Percentiles rank a stretch among this genome's conserved stretches.
These are phyloP conservation scores for Holtermanniella nyarrowii DNA, from an alignment of 768 basidiomycete genomes.

Conservation along the genomic window DNA sequence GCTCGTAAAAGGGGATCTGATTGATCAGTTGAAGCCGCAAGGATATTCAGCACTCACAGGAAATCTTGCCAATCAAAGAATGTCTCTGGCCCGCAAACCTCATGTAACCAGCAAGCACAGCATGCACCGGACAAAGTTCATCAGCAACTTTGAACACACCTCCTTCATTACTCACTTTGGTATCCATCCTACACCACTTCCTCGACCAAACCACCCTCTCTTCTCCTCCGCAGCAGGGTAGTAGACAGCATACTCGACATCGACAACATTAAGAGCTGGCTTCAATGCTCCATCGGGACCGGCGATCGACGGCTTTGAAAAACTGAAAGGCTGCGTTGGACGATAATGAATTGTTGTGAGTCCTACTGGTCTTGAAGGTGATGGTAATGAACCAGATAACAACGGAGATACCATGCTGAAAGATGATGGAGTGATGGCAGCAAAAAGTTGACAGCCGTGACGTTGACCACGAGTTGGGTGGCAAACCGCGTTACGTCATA, in stretches of 20 bases:
- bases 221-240: slow-evolving; percentile 5
- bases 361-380: not conserved
- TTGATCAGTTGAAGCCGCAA: too few species aligned
- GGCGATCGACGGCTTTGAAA: not conserved
- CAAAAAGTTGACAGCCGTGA: too few species aligned
- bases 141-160: not conserved
- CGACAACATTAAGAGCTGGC: slow-evolving; percentile 1
- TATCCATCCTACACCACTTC: not conserved
- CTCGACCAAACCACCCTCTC: slow-evolving; percentile 5
- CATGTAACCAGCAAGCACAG: not conserved
- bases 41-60: not conserved
- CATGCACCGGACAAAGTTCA: not conserved
- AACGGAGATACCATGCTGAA: not conserved
- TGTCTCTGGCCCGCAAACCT: not conserved
- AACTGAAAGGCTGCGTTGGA: not conserved
- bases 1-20: slow-evolving; percentile 4
- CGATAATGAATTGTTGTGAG: not conserved
- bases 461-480: too few species aligned
- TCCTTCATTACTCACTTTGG: slow-evolving; percentile 5
- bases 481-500: too few species aligned
- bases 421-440: too few species aligned
- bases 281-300: not conserved
- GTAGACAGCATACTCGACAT: slow-evolving; percentile 9
- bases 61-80: not conserved
- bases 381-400: not conserved